phyloP scores from a whole-genome alignment of 2,329 filamentous ascomycete genomes.

The Metarhizium sp. region DNA sequence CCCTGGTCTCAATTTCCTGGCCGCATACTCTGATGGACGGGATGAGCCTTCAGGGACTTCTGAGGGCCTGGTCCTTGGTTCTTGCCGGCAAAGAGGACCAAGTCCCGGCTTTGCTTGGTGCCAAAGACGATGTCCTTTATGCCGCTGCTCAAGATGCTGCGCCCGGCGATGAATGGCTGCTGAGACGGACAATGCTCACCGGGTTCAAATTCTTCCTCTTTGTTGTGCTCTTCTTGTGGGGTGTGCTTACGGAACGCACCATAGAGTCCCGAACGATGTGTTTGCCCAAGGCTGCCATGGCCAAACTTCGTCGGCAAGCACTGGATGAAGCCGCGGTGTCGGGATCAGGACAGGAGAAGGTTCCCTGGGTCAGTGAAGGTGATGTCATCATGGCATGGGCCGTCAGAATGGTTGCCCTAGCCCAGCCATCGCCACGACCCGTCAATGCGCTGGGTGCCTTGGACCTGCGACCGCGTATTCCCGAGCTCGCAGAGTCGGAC shows the following conservation, averaged over 20 bases:
- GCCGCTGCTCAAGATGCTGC: background rate
- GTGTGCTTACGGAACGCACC: slow-evolving; percentile 19
- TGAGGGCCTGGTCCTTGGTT: slow-evolving; percentile 35
- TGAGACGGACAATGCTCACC: slow-evolving; percentile 14
- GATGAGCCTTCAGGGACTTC: slow-evolving; percentile 30
- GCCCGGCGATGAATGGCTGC: background rate
- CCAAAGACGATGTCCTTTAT: slow-evolving; percentile 26
- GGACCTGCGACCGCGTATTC: slow-evolving; percentile 18
- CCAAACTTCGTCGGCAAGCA: slow-evolving; percentile 21
- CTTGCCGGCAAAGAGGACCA: slow-evolving; percentile 32
- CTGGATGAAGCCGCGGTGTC: slow-evolving; percentile 14
- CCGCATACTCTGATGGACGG: slow-evolving; percentile 39
- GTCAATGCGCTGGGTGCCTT: slow-evolving; percentile 16
- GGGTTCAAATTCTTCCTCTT: slow-evolving; percentile 22
- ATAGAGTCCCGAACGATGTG: slow-evolving; percentile 28
- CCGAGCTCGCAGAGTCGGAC: slow-evolving; percentile 6
- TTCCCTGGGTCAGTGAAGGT: slow-evolving; percentile 33
- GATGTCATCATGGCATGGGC: slow-evolving; percentile 36
- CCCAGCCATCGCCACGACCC: slow-evolving; percentile 11
- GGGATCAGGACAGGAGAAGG: background rate
- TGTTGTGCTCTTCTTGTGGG: slow-evolving; percentile 22
- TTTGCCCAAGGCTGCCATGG: slow-evolving; percentile 24
- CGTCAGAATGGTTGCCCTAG: slow-evolving; percentile 12
- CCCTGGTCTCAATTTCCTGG: slow-evolving; percentile 35
- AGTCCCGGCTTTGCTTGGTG: slow-evolving; percentile 25